Percentiles rank a stretch among this genome's conserved stretches.
phyloP scores from a whole-genome alignment of 2,329 filamentous ascomycete genomes.

The Colletotrichum agaves region DNA sequence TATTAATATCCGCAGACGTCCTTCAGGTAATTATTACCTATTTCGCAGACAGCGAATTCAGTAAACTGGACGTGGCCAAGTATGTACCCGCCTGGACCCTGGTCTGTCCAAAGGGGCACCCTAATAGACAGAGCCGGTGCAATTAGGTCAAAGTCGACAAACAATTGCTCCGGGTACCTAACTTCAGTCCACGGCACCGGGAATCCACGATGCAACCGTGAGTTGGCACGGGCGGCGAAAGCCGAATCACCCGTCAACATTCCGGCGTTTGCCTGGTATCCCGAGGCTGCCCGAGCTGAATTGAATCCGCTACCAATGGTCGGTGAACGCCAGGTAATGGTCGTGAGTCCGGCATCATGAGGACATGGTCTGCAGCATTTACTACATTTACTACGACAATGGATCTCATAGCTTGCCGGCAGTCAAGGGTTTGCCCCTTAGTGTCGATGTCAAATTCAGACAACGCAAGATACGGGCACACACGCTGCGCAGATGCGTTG shows the following conservation, averaged over 20 bases:
- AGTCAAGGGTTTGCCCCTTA: neutral
- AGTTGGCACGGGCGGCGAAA: neutral
- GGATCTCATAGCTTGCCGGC: neutral
- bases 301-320: neutral
- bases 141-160: conserved; percentile 21
- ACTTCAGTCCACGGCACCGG: neutral
- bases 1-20: neutral
- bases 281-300: conserved; percentile 24
- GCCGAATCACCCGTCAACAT: conserved; percentile 16
- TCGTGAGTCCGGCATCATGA: conserved; percentile 3
- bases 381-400: neutral
- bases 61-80: neutral
- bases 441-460: no score
- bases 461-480: neutral
- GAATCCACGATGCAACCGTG: neutral
- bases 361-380: neutral
- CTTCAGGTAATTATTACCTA: conserved; percentile 14
- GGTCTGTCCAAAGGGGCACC: neutral
- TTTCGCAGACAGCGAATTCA: neutral
- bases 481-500: neutral
- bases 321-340: conserved; percentile 26
- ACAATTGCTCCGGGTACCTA: conserved; percentile 6
- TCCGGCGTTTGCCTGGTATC: conserved; percentile 17
- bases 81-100: conserved; percentile 6
- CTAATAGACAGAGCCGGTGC: neutral